Evolutionary conservation across 2,329 filamentous ascomycete genomes (phyloP).

Genomic region (Pyricularia pennisetigena): DNA sequence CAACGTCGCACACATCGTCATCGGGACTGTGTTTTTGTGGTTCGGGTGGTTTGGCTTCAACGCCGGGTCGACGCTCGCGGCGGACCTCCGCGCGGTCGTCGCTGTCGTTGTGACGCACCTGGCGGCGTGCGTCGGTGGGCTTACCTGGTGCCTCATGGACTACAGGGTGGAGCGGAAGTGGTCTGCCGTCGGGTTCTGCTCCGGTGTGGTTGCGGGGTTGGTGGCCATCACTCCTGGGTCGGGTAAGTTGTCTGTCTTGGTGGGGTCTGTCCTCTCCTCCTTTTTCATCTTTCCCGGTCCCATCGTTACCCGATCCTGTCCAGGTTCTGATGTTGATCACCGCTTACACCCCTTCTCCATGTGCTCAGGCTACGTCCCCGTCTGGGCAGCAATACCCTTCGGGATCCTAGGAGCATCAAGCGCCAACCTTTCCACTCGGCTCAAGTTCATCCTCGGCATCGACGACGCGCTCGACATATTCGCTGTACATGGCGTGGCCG

Average conservation of each 20-base stretch:
- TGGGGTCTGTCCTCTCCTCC: not conserved
- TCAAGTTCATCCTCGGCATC: conserved; percentile 63
- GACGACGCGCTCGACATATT: conserved; percentile 89
- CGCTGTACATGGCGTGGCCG: conserved; percentile 79
- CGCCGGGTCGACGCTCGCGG: conserved; percentile 69
- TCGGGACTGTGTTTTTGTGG: conserved; percentile 90
- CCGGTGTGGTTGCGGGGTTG: conserved; percentile 76
- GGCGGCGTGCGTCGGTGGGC: conserved; percentile 71
- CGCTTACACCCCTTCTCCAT: not conserved
- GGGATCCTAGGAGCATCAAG: conserved; percentile 51
- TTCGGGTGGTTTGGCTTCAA: conserved; percentile 97
- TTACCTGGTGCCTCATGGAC: conserved; percentile 84
- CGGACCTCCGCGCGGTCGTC: conserved; percentile 79
- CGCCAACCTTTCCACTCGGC: conserved; percentile 81
- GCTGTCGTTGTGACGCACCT: conserved; percentile 80
- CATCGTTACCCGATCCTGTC: not conserved
- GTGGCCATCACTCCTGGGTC: conserved; percentile 85
- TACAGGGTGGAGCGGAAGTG: conserved; percentile 85
- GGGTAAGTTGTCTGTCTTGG: not conserved
- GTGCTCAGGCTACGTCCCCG: conserved; percentile 51
- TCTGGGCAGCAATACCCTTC: conserved; percentile 48
- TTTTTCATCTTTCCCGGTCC: not conserved
- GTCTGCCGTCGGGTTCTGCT: conserved; percentile 91
- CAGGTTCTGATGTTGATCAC: not conserved
- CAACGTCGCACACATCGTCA: conserved; percentile 86